Percentiles rank a stretch among this genome's conserved stretches.
Evolutionary conservation across 345 rosid genomes (phyloP).

Genomic region (Corchorus capsularis): DNA sequence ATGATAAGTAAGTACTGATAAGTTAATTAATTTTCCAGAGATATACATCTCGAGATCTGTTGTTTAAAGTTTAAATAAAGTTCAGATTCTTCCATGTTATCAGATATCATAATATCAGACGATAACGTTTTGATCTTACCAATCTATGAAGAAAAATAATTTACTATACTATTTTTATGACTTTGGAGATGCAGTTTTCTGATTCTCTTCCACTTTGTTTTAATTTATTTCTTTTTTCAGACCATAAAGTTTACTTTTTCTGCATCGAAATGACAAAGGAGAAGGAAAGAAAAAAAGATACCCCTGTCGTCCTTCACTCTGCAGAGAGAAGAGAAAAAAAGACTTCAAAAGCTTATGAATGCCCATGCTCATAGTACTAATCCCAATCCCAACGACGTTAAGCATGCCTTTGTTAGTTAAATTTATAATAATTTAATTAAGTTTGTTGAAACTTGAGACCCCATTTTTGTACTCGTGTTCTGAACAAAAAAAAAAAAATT

Average conservation of each 20-base stretch:
- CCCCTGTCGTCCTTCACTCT: neutral
- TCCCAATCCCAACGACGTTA: neutral
- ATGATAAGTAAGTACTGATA: too few species aligned
- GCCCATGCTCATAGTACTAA: too few species aligned
- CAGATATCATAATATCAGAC: neutral
- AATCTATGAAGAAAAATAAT: neutral
- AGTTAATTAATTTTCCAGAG: neutral
- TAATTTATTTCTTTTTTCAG: neutral
- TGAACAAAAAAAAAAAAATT: neutral
- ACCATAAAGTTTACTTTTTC: neutral
- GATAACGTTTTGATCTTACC: conserved; percentile 11
- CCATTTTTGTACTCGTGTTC: too few species aligned
- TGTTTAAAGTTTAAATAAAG: conserved; percentile 6
- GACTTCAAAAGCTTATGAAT: neutral
- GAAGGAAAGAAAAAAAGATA: neutral
- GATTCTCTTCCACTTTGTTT: neutral
- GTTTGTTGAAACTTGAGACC: neutral
- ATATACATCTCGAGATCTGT: conserved; percentile 19
- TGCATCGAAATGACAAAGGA: neutral
- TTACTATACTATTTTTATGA: too few species aligned
- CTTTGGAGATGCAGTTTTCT: neutral
- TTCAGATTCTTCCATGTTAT: neutral
- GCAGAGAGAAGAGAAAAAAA: neutral
- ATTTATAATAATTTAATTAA: neutral
- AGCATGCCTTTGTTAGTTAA: neutral